These are phyloP conservation scores for Pholiota adiposa DNA, from an alignment of 1,284 basidiomycete genomes.

Conservation along the genomic window DNA sequence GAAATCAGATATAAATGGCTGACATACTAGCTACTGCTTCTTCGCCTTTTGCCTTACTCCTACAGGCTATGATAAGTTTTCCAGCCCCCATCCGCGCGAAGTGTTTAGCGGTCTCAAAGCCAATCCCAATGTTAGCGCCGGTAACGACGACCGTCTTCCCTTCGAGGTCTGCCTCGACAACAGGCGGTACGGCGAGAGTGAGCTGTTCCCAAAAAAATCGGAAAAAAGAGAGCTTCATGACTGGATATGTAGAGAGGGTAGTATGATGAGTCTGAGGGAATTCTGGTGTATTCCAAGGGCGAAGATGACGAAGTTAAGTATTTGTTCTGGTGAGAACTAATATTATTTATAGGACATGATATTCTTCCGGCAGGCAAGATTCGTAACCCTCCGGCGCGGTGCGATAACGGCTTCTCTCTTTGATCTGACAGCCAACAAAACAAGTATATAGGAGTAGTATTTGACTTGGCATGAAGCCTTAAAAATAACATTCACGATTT, in stretches of 20 bases:
- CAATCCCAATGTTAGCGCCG: conserved; percentile 47
- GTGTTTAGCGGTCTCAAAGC: conserved; percentile 47
- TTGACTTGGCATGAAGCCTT: too few species aligned
- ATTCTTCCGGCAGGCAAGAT: too few species aligned
- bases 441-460: too few species aligned
- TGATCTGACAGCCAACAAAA: too few species aligned
- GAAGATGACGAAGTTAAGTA: too few species aligned
- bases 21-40: conserved; percentile 37
- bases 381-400: too few species aligned
- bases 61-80: conserved; percentile 43
- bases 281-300: too few species aligned
- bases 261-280: too few species aligned
- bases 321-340: too few species aligned
- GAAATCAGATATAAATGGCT: not conserved
- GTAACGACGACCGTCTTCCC: conserved; percentile 39
- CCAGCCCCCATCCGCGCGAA: conserved; percentile 47
- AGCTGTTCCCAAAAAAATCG: not conserved
- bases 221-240: not conserved
- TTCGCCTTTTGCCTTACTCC: conserved; percentile 40
- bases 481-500: too few species aligned
- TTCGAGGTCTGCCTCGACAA: conserved; percentile 29
- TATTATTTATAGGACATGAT: too few species aligned
- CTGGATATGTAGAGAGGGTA: not conserved
- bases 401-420: too few species aligned
- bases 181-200: conserved; percentile 23